Base-by-base conservation (phyloP, 1,284 basidiomycete species). In the Athelia sp. region DNA sequence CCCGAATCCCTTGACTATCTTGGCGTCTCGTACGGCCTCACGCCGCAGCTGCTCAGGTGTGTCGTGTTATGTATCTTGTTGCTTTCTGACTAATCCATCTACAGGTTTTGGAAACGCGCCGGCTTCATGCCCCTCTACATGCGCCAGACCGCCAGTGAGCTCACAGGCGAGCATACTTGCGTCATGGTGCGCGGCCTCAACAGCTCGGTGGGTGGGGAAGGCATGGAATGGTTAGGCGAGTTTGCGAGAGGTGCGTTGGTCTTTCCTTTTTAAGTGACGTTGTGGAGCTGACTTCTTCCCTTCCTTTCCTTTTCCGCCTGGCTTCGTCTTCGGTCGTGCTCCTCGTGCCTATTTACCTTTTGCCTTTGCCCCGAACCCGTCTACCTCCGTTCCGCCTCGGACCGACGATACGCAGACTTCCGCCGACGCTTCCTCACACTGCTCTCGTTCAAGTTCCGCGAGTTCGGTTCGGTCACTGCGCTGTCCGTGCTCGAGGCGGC, bases 161-260 rank as follows among this genome's bases (percentile, higher is more conserved):
- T 98, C 29, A 99, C 97, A 0, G 97, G 97, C 46, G 97, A 99
- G 68, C 91, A 98, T 65, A 92, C 93, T 0, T 95, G 93, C 58
- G 86, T 98, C 31, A 98, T 99, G 92, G 80, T 87, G 1, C 76
- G 87, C 8, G 84, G 86, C 0, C 69, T 98, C 52, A 87, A 90
- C 57, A 85, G 82, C 47, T 81, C 92, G 3, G 63, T 71, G 1
- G 76, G 78, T 4, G 64, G 67, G 26, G 79, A 87, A 56, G 26
- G 26, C 26, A 65, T 84, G 42, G 83, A 84, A 38, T 99, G 97
- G 95, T 65, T 99, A 23, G 75, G 78, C 15, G 94, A 95, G 56
- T 98, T 99, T 65, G 81, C 93, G 2, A 84, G 87, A 68, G 94
- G 94, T 90, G 45, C 45, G 76, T 66, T 24, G 17, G 46, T 34